phyloP scores from a whole-genome alignment of 2,329 filamentous ascomycete genomes.

The Botrytis squamosa region DNA sequence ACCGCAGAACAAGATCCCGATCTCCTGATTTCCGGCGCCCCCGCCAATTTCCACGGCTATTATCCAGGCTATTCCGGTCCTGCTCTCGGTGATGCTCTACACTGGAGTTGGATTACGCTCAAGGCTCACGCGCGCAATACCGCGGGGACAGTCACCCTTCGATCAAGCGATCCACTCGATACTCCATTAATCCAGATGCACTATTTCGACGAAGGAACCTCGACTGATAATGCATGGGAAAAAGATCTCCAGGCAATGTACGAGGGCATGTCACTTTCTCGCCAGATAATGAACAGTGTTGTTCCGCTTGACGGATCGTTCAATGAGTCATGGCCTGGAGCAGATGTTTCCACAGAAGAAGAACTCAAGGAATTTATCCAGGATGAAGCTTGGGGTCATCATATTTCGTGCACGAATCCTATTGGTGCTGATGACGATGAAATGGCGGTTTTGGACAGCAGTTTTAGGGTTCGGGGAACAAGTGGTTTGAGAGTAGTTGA shows the following conservation, averaged over 20 bases:
- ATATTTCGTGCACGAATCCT: slow-evolving; percentile 53
- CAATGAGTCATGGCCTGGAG: slow-evolving; percentile 45
- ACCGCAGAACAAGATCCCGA: slow-evolving; percentile 17
- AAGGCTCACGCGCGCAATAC: slow-evolving; percentile 62
- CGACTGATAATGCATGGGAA: slow-evolving; percentile 10
- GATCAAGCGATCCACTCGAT: slow-evolving; percentile 61
- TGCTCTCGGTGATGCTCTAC: slow-evolving; percentile 39
- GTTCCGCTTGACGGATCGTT: slow-evolving; percentile 44
- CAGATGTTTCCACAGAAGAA: slow-evolving; percentile 36
- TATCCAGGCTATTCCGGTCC: slow-evolving; percentile 45
- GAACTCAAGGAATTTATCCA: slow-evolving; percentile 49
- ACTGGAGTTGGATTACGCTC: slow-evolving; percentile 24
- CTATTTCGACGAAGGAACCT: slow-evolving; percentile 46
- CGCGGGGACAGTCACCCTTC: slow-evolving; percentile 60
- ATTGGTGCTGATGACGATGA: slow-evolving; percentile 51
- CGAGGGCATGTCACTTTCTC: slow-evolving; percentile 25
- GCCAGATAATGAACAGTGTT: slow-evolving; percentile 43
- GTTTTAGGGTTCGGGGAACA: slow-evolving; percentile 40
- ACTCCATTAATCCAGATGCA: slow-evolving; percentile 62
- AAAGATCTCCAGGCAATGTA: slow-evolving; percentile 25
- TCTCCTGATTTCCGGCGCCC: slow-evolving; percentile 25
- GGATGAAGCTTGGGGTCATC: slow-evolving; percentile 56
- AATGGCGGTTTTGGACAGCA: slow-evolving; percentile 45
- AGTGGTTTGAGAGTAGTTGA: slow-evolving; percentile 56
- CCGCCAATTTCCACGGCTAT: slow-evolving; percentile 31